A percentile compares a stretch with the other conserved stretches of the same genome.
Conservation (phyloP, 2,329 filamentous ascomycete genomes). For the Ophiostoma fasciatum region DNA sequence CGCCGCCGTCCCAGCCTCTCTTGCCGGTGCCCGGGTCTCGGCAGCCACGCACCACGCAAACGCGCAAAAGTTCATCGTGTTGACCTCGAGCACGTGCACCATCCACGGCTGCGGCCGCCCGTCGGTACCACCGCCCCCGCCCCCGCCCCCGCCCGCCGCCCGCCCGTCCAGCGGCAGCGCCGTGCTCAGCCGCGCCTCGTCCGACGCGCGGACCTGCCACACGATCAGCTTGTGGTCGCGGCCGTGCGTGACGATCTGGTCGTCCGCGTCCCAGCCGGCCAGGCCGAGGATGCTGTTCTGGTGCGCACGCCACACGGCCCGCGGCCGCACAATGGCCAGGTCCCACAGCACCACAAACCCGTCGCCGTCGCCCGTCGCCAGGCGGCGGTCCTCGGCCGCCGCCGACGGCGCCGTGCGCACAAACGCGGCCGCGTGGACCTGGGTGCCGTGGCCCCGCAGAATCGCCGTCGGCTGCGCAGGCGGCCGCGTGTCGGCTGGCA, state of each 20-base stretch:
- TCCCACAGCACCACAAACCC: constrained; percentile 84
- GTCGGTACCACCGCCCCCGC: no score
- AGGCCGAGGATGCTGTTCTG: constrained; percentile 61
- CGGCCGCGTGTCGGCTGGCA: no score
- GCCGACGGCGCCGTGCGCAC: constrained; percentile 8
- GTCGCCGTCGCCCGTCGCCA: constrained; percentile 78
- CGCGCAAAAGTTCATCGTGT: constrained; percentile 89
- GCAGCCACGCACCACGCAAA: constrained; percentile 45
- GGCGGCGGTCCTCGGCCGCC: constrained; percentile 52
- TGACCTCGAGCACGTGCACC: constrained; percentile 70
- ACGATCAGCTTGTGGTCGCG: constrained; percentile 75
- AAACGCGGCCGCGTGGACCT: constrained; percentile 32
- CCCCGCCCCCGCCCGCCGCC: constrained; percentile 16
- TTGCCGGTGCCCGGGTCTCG: background rate
- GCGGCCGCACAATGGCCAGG: constrained; percentile 62
- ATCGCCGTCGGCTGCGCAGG: constrained; percentile 39
- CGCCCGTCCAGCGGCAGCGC: constrained; percentile 53
- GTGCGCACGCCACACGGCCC: constrained; percentile 80
- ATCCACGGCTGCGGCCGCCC: constrained; percentile 67
- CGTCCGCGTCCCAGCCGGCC: constrained; percentile 48
- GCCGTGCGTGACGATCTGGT: constrained; percentile 68
- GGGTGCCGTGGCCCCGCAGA: constrained; percentile 69
- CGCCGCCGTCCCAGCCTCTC: background rate
- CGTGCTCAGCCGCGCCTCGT: constrained; percentile 51
- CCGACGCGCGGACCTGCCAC: constrained; percentile 54